Evolutionary conservation across 805 yeast genomes (phyloP).

Genomic region (Candida jianshihensis): DNA sequence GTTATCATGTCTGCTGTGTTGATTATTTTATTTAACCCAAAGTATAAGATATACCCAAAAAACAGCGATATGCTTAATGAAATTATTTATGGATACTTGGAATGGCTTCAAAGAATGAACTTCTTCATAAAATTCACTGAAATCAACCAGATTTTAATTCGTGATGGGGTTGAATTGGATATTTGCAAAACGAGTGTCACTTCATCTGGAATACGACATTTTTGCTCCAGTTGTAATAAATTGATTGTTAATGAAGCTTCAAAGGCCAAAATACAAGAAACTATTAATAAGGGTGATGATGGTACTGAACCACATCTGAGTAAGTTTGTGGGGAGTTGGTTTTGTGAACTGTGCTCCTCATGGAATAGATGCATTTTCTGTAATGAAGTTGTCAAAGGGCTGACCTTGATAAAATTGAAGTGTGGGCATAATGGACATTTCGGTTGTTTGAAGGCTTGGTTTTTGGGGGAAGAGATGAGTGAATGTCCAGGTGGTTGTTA

Average conservation of each 20-base stretch:
- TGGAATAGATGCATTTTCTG: constrained; percentile 56
- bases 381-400: constrained; percentile 67
- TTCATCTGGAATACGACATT: constrained; percentile 40
- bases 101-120: constrained; percentile 39
- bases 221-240: constrained; percentile 54
- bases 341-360: constrained; percentile 67
- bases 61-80: constrained; percentile 36
- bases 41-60: constrained; percentile 26
- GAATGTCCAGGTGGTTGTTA: constrained; percentile 72
- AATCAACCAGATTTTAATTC: constrained; percentile 35
- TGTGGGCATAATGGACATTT: constrained; percentile 91
- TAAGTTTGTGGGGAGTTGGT: constrained; percentile 64
- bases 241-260: constrained; percentile 54
- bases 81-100: constrained; percentile 50
- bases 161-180: constrained; percentile 19
- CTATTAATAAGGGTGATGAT: neutral
- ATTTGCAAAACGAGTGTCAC: constrained; percentile 14
- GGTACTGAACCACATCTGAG: no score
- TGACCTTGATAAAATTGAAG: constrained; percentile 47
- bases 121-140: constrained; percentile 54
- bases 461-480: constrained; percentile 49
- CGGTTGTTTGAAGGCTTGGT: constrained; percentile 76
- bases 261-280: constrained; percentile 29
- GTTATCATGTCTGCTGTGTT: constrained; percentile 52
- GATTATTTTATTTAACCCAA: constrained; percentile 43